phyloP scores from a whole-genome alignment of 257 asterid genomes.

The Euphrasia confusa region DNA sequence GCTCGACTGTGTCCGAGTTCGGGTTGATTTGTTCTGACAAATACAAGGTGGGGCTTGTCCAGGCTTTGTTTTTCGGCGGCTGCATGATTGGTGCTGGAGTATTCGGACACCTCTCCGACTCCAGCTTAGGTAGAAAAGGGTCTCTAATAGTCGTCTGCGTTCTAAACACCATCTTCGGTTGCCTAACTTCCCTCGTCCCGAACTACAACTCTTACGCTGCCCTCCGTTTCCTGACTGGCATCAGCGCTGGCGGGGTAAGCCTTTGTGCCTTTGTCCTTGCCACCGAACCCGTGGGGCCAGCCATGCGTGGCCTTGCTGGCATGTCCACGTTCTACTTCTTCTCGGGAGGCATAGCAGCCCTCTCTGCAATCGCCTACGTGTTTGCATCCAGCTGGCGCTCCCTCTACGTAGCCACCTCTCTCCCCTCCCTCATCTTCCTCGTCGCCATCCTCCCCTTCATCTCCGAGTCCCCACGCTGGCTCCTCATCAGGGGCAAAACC shows the following conservation, averaged over 20 bases:
- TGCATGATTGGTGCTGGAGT: conserved; percentile 94
- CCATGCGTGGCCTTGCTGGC: conserved; percentile 67
- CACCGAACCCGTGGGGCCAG: conserved; percentile 81
- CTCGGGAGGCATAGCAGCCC: conserved; percentile 64
- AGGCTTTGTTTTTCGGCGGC: conserved; percentile 75
- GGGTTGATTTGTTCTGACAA: conserved; percentile 70
- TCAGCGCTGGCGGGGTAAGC: conserved; percentile 87
- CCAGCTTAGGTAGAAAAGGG: conserved; percentile 74
- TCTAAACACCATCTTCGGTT: conserved; percentile 66
- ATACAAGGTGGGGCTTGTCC: conserved; percentile 78
- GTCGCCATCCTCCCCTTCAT: conserved; percentile 52
- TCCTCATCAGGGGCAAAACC: conserved; percentile 53
- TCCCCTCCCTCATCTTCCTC: conserved; percentile 61
- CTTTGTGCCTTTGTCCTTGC: conserved; percentile 94
- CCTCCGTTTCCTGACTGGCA: conserved; percentile 71
- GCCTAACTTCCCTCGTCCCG: conserved; percentile 63
- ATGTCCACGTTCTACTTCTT: conserved; percentile 95
- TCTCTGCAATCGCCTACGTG: conserved; percentile 58
- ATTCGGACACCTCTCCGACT: conserved; percentile 87
- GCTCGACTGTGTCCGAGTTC: conserved; percentile 74
- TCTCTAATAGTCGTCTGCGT: conserved; percentile 61
- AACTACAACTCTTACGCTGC: conserved; percentile 49
- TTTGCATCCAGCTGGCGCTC: conserved; percentile 57
- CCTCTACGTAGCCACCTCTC: conserved; percentile 57
- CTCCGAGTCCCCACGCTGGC: conserved; percentile 89